phyloP scores from a whole-genome alignment of 2,329 filamentous ascomycete genomes.

The Verticillium klebahnii region DNA sequence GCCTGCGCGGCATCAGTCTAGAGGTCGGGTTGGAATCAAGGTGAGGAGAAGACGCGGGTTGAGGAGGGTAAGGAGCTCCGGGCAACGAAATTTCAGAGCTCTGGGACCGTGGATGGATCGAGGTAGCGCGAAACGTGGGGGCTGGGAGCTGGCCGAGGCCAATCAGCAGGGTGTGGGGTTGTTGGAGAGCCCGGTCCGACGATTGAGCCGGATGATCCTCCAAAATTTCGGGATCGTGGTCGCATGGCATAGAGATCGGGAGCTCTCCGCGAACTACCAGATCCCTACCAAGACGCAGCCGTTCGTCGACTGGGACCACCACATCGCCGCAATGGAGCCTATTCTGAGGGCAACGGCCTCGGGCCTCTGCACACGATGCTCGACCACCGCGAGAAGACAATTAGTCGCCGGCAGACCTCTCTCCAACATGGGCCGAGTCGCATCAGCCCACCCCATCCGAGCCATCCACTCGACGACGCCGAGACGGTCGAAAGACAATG shows the following conservation, averaged over 20 bases:
- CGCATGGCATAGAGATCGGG: background rate
- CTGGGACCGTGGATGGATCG: background rate
- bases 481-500: constrained; percentile 10
- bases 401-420: constrained; percentile 5
- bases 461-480: constrained; percentile 20
- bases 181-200: background rate
- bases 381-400: constrained; percentile 10
- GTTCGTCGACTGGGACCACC: background rate
- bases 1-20: constrained; percentile 40
- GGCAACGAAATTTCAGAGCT: constrained; percentile 3
- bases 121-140: background rate
- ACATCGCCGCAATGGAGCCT: constrained; percentile 12
- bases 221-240: constrained; percentile 11
- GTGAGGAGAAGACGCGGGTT: background rate
- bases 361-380: constrained; percentile 18
- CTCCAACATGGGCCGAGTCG: constrained; percentile 3
- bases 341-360: constrained; percentile 16
- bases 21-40: background rate
- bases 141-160: background rate
- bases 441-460: constrained; percentile 23
- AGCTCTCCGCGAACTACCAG: constrained; percentile 1
- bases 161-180: background rate
- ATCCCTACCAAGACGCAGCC: background rate
- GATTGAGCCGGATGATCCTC: constrained; percentile 1
- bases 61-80: background rate